phyloP scores from a whole-genome alignment of 768 basidiomycete genomes.

The Rhodotorula graminis region DNA sequence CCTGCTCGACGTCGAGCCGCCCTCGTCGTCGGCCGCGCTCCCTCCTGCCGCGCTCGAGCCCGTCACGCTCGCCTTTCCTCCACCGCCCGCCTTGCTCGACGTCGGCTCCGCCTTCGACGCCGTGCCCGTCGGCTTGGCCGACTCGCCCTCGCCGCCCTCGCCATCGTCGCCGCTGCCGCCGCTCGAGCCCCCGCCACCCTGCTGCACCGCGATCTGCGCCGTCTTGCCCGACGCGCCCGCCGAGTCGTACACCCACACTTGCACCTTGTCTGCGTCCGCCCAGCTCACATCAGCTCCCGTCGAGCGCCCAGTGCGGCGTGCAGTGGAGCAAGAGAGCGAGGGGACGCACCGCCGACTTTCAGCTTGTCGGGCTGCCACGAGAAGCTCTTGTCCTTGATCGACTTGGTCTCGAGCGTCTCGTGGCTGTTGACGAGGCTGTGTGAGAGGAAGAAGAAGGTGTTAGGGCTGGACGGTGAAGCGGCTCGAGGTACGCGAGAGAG shows the following conservation, averaged over 20 bases:
- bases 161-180: background rate
- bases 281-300: too few relatives aligned
- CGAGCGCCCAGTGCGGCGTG: too few relatives aligned
- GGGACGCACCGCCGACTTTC: background rate
- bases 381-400: background rate
- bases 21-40: too few relatives aligned
- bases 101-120: background rate
- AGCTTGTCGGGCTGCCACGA: background rate
- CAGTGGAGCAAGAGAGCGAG: background rate
- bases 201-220: background rate
- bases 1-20: background rate
- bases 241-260: slow-evolving; percentile 9
- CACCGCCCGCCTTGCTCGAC: background rate
- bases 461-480: too few relatives aligned
- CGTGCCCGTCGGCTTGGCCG: background rate
- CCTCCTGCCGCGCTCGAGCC: background rate
- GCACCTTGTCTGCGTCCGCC: slow-evolving; percentile 1
- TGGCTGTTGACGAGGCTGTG: slow-evolving; percentile 4
- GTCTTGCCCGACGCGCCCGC: background rate
- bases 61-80: too few relatives aligned
- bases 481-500: background rate
- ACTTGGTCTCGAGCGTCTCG: background rate
- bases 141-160: background rate
- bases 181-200: background rate
- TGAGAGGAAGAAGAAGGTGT: too few relatives aligned